Percentiles rank a stretch among this genome's conserved stretches.
phyloP scores from a whole-genome alignment of 23 red algal genomes.

The Chondrus crispus region DNA sequence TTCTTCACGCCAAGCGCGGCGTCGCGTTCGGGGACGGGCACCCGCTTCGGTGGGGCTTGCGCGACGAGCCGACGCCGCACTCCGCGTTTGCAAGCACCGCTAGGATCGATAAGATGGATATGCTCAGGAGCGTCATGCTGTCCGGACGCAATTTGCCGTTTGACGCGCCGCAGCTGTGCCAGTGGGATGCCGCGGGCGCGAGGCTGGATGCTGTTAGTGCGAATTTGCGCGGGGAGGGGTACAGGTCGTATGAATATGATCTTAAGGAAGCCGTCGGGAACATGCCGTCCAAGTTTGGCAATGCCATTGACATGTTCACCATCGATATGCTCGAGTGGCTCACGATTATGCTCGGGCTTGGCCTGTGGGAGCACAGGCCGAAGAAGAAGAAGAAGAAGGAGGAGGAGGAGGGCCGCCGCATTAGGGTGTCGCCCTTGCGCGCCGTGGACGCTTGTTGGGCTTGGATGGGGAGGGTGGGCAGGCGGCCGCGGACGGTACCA shows the following conservation, averaged over 20 bases:
- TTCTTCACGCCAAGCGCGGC: not conserved
- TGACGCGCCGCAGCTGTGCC: slow-evolving; percentile 29
- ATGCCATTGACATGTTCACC: slow-evolving; percentile 4
- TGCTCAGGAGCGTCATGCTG: not conserved
- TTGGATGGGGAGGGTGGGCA: not conserved
- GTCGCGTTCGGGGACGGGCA: not conserved
- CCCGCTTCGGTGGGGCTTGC: not conserved
- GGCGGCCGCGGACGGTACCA: not conserved
- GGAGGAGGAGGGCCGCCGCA: not conserved
- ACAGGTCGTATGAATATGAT: not conserved
- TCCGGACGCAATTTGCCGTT: slow-evolving; percentile 18
- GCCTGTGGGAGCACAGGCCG: not conserved
- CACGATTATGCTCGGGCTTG: slow-evolving; percentile 2
- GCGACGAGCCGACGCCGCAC: no score
- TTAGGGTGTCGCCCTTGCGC: not conserved
- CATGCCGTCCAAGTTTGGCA: not conserved
- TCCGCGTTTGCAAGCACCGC: not conserved
- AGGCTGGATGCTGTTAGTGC: no score
- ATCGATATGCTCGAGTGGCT: slow-evolving; percentile 36
- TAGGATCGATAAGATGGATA: not conserved
- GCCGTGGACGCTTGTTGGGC: not conserved
- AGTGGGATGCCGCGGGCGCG: no score
- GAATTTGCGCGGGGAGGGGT: not conserved
- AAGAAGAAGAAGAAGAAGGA: not conserved
- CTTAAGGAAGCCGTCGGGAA: not conserved